Conservation (phyloP, 306 rosid species). For the Quercus suber region DNA sequence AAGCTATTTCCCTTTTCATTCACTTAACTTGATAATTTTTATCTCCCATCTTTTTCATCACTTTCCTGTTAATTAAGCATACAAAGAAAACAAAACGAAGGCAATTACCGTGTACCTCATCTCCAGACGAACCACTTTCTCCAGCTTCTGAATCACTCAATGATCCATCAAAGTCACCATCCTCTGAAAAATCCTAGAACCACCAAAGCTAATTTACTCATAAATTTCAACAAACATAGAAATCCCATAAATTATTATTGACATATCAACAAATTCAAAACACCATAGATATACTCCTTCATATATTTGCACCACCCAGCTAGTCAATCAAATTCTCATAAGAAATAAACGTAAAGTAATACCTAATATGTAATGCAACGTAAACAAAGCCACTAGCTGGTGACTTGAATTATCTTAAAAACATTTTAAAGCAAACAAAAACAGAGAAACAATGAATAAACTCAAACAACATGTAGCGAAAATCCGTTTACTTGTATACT, state of each 20-base stretch:
- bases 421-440: neutral
- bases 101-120: conserved; percentile 39
- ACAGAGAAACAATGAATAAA: neutral
- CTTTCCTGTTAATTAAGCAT: neutral
- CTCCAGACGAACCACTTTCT: conserved; percentile 20
- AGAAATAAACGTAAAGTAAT: neutral
- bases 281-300: neutral
- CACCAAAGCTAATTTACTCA: neutral
- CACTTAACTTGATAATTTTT: neutral
- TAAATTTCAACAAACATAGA: neutral
- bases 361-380: too few species aligned
- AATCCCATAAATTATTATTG: neutral
- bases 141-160: conserved; percentile 30
- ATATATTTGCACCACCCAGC: neutral
- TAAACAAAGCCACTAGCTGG: too few species aligned
- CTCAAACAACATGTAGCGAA: neutral
- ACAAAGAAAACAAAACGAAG: neutral
- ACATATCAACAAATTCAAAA: neutral
- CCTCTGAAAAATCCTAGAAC: conserved; percentile 30
- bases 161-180: conserved; percentile 20
- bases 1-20: neutral
- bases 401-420: neutral
- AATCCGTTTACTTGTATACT: neutral
- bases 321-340: neutral
- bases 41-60: neutral